Percentiles rank a stretch among this genome's conserved stretches.
These are phyloP conservation scores for Phoenix roebelenii DNA, from an alignment of 176 grass and related monocot genomes.

Conservation along the genomic window DNA sequence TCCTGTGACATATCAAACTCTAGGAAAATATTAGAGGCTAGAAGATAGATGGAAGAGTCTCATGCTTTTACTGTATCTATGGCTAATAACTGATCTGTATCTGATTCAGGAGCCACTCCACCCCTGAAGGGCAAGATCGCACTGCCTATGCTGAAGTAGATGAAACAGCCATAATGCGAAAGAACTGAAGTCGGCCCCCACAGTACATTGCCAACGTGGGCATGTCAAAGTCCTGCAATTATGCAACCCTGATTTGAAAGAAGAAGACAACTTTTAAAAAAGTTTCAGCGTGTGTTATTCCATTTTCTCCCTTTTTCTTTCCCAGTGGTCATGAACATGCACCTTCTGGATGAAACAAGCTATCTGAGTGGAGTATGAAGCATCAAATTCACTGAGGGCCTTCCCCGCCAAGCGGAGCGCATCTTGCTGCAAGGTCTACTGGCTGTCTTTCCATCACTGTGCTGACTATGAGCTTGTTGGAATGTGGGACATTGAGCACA, in stretches of 20 bases:
- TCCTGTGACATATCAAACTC: too few relatives aligned
- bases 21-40: too few relatives aligned
- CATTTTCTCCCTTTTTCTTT: neutral
- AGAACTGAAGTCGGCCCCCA: slow-evolving; percentile 41
- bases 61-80: slow-evolving; percentile 19
- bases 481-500: neutral
- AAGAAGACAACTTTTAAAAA: neutral
- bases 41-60: neutral
- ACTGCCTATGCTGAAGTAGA: slow-evolving; percentile 54
- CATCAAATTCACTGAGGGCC: slow-evolving; percentile 48
- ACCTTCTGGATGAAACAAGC: slow-evolving; percentile 50
- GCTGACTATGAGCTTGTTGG: neutral
- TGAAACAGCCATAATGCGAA: slow-evolving; percentile 48
- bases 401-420: slow-evolving; percentile 37
- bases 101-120: neutral
- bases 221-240: slow-evolving; percentile 38
- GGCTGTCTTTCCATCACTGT: slow-evolving; percentile 49
- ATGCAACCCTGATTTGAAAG: neutral
- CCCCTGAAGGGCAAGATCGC: slow-evolving; percentile 48
- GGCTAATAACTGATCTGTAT: neutral
- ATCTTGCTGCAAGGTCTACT: slow-evolving; percentile 36
- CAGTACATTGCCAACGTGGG: slow-evolving; percentile 43
- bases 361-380: slow-evolving; percentile 34
- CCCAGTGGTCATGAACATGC: neutral
- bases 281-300: neutral